Evolutionary conservation across 495 filamentous ascomycete species (phyloP), one percentile per base, ranked within the genome.

Genomic region (Penicillium coprophilum): DNA sequence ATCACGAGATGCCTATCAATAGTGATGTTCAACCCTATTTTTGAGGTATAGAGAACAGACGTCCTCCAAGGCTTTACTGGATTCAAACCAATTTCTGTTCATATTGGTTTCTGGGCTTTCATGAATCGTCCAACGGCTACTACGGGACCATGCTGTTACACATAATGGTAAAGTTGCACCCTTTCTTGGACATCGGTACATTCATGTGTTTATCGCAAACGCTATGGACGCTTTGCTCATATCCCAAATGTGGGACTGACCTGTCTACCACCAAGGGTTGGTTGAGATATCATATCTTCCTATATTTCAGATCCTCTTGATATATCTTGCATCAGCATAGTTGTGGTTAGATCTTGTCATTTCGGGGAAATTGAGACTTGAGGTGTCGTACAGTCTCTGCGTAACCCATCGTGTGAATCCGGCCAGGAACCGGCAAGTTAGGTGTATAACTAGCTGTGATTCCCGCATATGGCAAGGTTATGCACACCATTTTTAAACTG

Each of bases 81-180:
- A 17, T 17, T 9, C 10, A 8, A 38, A 27, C 24, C 34, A 9
- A 2, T 8, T 1, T 8, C 6, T 9, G 34, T n/a, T 38, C 7
- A 9, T 8, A 38, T 38, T 8, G 7, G 3, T 38, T 8, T 38
- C 6, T 9, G 8, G 34, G 31, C 31, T 32, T 32, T 34, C 13
- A 6, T 4, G 2, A 3, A 30, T 19, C 6, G 13, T 30, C 11
- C 23, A 46, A 46, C 17, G 4, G 8, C 15, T 17, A 19, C 17
- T 17, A 19, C 17, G 15, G 27, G 20, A 11, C 24, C 47, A 46
- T n/a, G 28, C 4, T n/a, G 45, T 47, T 32, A 64, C 62, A 43
- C 46, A 59, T 59, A 61, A 43, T 32, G 43, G 44, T 28, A 52
- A 27, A 11, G 55, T 58, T 53, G 27, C 55, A 64, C 49, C 28